Base-by-base conservation (phyloP, 768 basidiomycete genomes). In the Boletus reticulatus region DNA sequence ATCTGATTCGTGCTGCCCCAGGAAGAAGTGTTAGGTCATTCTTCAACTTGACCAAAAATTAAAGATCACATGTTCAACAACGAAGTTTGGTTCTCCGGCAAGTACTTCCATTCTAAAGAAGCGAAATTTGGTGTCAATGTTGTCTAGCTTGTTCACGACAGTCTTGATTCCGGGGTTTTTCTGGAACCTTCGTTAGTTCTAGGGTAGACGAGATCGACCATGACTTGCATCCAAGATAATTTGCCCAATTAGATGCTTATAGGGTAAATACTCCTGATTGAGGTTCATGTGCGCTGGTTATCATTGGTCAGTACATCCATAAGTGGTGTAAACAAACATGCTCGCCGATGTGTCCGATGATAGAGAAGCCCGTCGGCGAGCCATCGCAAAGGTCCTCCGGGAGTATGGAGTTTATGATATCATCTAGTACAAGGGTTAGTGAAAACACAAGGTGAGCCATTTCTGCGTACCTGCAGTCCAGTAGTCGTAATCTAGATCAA, bases 31-130 rank as follows among this genome's bases (percentile, higher is more conserved):
- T 64, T 6, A 52, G 48, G 47, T 39, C 5, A 19, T 43, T 31
- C n/a, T 45, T 2, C 12, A 41, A 36, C 22, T 14, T 13, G 6
- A 43, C 16, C 32, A 34, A 39, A 49, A 29, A 24, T 4, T 29
- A 24, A 32, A n/a, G 74, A 87, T 55, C 62, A 96, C 96, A 72
- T 93, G 89, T 63, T 89, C 84, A 6, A 98, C 94, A 22, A 94
- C 63, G 67, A 87, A 94, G 64, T 97, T 80, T 1, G 86, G 81
- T 55, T 95, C 89, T 1, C 97, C 97, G 0, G 96, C 97, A 39
- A 99, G 77, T 7, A 98, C 77, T 63, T 99, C 97, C 97, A 99
- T 98, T 62, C 89, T 80, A 71, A 99, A 99, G 60, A 94, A 88
- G 19, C 97, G 85, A 69, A 94, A 99, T 67, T 87, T 78, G 27